Conservation (phyloP, 805 yeast genomes). For the Hanseniaspora opuntiae region DNA sequence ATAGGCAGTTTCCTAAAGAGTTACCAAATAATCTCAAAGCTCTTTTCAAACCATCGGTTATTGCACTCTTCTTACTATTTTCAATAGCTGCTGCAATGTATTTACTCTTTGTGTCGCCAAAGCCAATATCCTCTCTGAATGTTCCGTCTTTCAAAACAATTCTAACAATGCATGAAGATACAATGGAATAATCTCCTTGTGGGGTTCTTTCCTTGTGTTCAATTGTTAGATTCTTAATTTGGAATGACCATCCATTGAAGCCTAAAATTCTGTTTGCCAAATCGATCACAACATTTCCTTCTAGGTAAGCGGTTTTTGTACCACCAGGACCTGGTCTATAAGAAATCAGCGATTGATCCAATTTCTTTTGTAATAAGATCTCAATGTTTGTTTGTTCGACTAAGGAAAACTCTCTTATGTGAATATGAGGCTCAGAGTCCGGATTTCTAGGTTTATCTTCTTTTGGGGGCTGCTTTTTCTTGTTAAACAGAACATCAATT, state of each 20-base stretch:
- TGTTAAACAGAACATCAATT: not conserved
- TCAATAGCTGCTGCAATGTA: constrained; percentile 67
- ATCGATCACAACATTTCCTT: constrained; percentile 73
- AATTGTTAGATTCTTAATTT: constrained; percentile 48
- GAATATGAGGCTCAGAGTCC: constrained; percentile 4
- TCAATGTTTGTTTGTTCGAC: constrained; percentile 6
- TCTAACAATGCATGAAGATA: constrained; percentile 59
- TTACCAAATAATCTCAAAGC: constrained; percentile 72
- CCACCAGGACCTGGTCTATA: constrained; percentile 67
- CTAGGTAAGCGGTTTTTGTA: constrained; percentile 54
- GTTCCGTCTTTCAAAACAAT: constrained; percentile 66
- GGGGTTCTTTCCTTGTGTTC: constrained; percentile 53
- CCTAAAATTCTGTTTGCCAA: constrained; percentile 74
- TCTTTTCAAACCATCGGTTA: constrained; percentile 69
- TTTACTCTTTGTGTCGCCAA: constrained; percentile 66
- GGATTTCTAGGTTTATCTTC: not conserved
- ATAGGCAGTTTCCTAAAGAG: constrained; percentile 72
- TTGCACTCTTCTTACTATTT: constrained; percentile 71
- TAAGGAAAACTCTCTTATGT: constrained; percentile 8
- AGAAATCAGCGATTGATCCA: constrained; percentile 71
- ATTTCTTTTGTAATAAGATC: constrained; percentile 22
- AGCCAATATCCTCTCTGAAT: constrained; percentile 70
- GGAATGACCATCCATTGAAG: constrained; percentile 72
- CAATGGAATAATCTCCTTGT: constrained; percentile 46
- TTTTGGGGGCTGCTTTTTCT: not conserved